Evolutionary conservation across 495 filamentous ascomycete species (phyloP), one percentile per base, ranked within the genome.

Genomic region (Hypomontagnella submonticulosa): DNA sequence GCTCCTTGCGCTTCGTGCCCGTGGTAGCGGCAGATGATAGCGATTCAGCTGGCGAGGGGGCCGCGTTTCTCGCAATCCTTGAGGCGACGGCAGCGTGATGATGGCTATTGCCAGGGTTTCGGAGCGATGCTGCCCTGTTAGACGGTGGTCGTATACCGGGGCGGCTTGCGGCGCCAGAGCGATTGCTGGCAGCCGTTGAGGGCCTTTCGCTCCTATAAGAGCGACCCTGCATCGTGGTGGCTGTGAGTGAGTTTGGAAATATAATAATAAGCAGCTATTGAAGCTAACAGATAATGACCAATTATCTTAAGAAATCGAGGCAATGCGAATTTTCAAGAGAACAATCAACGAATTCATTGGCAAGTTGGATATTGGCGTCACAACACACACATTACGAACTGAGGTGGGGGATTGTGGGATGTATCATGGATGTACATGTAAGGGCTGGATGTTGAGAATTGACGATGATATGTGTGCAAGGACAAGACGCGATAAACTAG

Each of bases 1-100:
- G 84, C 67, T 93, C 89, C 71, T 95, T 95, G 61, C 92, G 82
- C 80, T 95, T 93, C 11, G 76, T 81, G 48, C 85, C 83, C 11
- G 58, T 72, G 32, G 84, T 83, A 6, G 80, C 71, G 40, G 79
- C 81, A 10, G 89, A 87, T 7, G 81, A 71, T 2, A 89, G 47
- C 5, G 87, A 89, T 4, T 87, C 84, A 55, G 88, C 82, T 11
- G 92, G 90, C 4, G 92, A 92, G 18, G 79, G 71, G 23, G 84
- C 80, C 55, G 85, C 75, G 18, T 69, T 70, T 47, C 80, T 70
- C 11, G 80, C 73, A 18, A 74, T 63, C 49, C 80, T 73, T 13
- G 80, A 71, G 18, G 72, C 63, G 13, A 46, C 48, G 15, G 71
- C 56, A 30, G 67, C 64, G 50, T 61, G 65, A 38, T 66, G 56